Evolutionary conservation across 305 asterid genomes (phyloP).

Genomic region (Solanum hybrid): DNA sequence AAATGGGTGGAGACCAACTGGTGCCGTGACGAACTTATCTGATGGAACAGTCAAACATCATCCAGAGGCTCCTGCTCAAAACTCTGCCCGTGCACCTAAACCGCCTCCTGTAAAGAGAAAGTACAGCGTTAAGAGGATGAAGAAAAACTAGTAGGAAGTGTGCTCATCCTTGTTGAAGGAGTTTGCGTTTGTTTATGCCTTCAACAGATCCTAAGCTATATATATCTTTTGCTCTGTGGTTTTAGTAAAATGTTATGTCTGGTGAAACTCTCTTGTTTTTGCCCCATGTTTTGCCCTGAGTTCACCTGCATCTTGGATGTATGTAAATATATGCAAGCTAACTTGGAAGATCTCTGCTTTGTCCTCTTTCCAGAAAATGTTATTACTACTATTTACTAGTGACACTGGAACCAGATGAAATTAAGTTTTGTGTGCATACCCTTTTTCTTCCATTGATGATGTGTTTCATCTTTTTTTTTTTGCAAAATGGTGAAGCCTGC

Average conservation of each 20-base stretch:
- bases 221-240: too few relatives aligned
- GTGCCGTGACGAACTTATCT: not conserved
- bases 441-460: not conserved
- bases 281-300: not conserved
- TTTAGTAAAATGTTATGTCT: not conserved
- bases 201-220: not conserved
- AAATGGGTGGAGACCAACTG: not conserved
- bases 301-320: not conserved
- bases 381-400: not conserved
- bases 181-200: not conserved
- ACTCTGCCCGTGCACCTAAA: not conserved
- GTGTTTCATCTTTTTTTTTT: not conserved
- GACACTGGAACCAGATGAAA: not conserved
- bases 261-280: not conserved
- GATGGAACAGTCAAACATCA: not conserved
- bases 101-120: not conserved
- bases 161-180: not conserved
- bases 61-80: not conserved
- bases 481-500: not conserved
- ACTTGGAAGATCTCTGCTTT: not conserved
- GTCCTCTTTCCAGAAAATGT: not conserved
- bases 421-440: not conserved
- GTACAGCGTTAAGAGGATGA: not conserved
- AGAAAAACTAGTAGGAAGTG: not conserved
- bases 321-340: not conserved